Evolutionary conservation across 75 land plant genomes (phyloP).

Genomic region (Cryptomeria japonica): DNA sequence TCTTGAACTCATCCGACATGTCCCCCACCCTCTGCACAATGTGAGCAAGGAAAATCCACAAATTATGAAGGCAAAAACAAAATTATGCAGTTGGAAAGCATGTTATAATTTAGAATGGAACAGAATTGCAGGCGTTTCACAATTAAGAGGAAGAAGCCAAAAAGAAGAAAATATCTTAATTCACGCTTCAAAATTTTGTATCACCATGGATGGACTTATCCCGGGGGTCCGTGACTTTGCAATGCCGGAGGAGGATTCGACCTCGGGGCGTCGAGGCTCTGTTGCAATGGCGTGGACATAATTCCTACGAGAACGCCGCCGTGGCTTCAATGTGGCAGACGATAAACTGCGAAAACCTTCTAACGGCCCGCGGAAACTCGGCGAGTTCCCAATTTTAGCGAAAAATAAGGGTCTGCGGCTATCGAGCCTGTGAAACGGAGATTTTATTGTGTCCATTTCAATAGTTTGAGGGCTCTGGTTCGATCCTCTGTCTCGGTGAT

Average conservation of each 20-base stretch:
- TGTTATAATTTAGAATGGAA: neutral
- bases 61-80: neutral
- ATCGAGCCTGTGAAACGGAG: conserved; percentile 16
- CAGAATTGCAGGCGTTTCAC: neutral
- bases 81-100: neutral
- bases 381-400: neutral
- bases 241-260: conserved; percentile 4
- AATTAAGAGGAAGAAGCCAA: no score
- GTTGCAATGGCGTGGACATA: conserved; percentile 29
- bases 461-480: neutral
- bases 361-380: neutral
- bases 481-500: neutral
- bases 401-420: neutral
- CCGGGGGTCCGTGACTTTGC: neutral
- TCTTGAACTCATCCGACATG: conserved; percentile 88
- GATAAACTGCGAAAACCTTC: neutral
- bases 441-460: conserved; percentile 15
- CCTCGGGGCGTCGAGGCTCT: conserved; percentile 14
- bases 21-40: conserved; percentile 72
- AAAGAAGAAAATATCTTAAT: no score
- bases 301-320: neutral
- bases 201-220: neutral
- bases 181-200: neutral
- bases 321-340: neutral
- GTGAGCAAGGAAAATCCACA: neutral